Base-by-base conservation (phyloP, 1,284 basidiomycete genomes). In the Pterula multifida region DNA sequence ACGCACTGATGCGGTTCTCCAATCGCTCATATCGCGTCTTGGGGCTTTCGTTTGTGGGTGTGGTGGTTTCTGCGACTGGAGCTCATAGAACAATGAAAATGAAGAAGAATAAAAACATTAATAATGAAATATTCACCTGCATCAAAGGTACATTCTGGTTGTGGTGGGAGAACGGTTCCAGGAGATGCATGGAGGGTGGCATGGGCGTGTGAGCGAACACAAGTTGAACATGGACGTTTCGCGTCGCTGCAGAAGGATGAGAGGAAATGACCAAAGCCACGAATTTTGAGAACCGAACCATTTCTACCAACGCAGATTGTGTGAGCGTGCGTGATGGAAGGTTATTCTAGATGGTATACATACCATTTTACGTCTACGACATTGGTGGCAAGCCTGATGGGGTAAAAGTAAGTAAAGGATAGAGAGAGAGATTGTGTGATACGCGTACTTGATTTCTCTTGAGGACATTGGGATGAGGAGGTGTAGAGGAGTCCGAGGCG, bases 311-410 rank as follows among this genome's bases (percentile, higher is more conserved):
- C 46, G 44, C 32, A 24, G 45, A 39, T 44, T 35, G 3, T 52
- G 24, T 49, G 53, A 49, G 26, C 25, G 26, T 50, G 47, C 52
- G 21, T 47, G 25, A 21, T 17, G 36, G 47, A 36, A 50, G 24
- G 56, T 46, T 15, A 15, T 15, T 32, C 6, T 32, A 32, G 6
- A 23, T 23, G 49, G 51, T 51, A 48, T 25, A 66, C 81, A 66
- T 59, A 85, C 84, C 66, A 86, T 62, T 64, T 86, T 86, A 53
- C 84, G 73, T 55, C 75, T 70, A 36, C 84, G 79, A 60, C 83
- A 86, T 68, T 85, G 67, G 55, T 68, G 68, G 53, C 63, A 65
- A 2, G 67, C 65, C 64, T 67, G 25, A 21, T 21, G 53, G 4
- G n/a, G 25, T 47, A 50, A 45, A 24, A 48, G 22, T 26, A 19